Evolutionary conservation across 73 alveolate species (phyloP), one percentile per base, ranked within the genome.

Genomic region (Diophrys appendiculata): DNA sequence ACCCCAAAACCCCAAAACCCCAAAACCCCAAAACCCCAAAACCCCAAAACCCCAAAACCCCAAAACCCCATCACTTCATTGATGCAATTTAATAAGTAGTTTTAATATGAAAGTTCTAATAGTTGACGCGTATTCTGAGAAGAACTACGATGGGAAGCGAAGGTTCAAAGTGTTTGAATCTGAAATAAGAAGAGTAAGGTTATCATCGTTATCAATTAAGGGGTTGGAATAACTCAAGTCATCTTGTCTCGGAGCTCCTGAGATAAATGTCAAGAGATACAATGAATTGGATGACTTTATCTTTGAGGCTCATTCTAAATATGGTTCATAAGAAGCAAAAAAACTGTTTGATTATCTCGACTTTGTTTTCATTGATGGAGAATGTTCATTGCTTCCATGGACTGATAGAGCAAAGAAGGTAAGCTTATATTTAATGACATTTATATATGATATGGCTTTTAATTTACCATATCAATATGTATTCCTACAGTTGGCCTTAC

Each of bases 371-470:
- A 85, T 96, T 34, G 98, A 95, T 71, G 97, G 98, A 0, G 95
- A 89, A 76, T 98, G 94, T 54, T 76, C 54, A 34, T 81, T 86
- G 43, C 84, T 94, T 24, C 99, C 99, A 23, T 96, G 99, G 99
- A 80, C 86, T 43, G 84, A 77, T 25, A 89, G 89, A 84, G 88
- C 95, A 27, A 34, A 76, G 33, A 89, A 90, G 74, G 88, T 87
- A 75, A 74, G 78, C 1, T 34, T 8, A 26, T 32, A 23, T n/a
- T 13, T 64, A 26, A 26, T 25, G 14, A 22, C 54, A 22, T 13
- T 30, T 30, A n/a, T 76, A 76, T 76, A n/a, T n/a, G n/a, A n/a
- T n/a, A n/a, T n/a, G n/a, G n/a, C n/a, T n/a, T n/a, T n/a, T n/a
- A n/a, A n/a, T n/a, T n/a, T n/a, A n/a, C n/a, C n/a, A n/a, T n/a